Base-by-base conservation (phyloP, 257 asterid genomes). In the Sherardia arvensis region DNA sequence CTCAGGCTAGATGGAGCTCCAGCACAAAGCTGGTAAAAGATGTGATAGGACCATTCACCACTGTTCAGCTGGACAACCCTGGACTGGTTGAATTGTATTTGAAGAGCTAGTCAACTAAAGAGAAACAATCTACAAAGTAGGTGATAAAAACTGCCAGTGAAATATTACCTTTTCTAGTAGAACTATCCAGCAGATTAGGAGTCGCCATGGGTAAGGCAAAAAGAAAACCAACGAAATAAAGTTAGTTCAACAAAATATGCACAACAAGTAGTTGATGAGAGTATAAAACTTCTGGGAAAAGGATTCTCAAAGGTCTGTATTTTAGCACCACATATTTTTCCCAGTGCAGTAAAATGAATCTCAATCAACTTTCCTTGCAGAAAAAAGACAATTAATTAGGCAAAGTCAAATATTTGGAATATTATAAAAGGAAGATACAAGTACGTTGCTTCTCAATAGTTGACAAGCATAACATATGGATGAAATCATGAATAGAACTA, bases 21-120 rank as follows among this genome's bases (percentile, higher is more conserved):
- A n/a, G 87, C 87, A 71, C 99, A 92, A 27, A 92, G 96, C 79
- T 92, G 97, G 76, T 92, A 89, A 78, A 92, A 87, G 76, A 92
- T 77, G 76, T 92, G 96, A 74, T 81, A 92, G 40, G 97, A 85
- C 69, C 97, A 80, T 73, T 92, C 99, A 61, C 95, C 95, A 62
- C 71, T 72, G 61, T 85, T 82, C 74, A 84, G 63, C 67, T 87
- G 91, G 73, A 89, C 96, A 65, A 87, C 97, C 79, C 96, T 89
- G 12, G 94, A 87, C 99, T 92, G 97, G 76, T 70, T 72, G 80
- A 79, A 73, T 61, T 64, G 9, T 14, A 48, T 43, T n/a, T 63
- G 63, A 49, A 69, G 66, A 69, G 43, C 61, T 78, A 79, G 73
- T 69, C 65, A 66, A 66, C 53, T 38, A 60, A 51, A 76, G 1